A percentile compares a stretch with the other conserved stretches of the same genome.
Conservation (phyloP, 2,329 filamentous ascomycete genomes). For the Penicillium sp. region DNA sequence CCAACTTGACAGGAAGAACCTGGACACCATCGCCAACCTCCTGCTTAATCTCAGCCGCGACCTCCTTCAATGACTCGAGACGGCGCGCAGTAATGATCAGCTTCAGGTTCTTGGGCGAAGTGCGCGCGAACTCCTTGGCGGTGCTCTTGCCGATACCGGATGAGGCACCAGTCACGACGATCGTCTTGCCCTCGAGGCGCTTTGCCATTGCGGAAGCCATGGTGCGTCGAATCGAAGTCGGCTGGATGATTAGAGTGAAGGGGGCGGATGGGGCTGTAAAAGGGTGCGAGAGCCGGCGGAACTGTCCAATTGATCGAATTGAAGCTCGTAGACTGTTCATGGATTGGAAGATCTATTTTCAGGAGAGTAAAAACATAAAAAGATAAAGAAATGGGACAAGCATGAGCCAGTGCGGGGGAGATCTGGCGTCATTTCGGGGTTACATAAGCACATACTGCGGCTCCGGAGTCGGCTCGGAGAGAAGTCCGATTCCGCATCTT, state of each 20-base stretch:
- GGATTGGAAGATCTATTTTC: conserved; percentile 13
- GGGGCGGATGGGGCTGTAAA: conserved; percentile 14
- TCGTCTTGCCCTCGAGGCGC: conserved; percentile 88
- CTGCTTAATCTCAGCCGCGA: conserved; percentile 70
- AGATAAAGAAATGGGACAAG: conserved; percentile 11
- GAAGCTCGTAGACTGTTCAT: conserved; percentile 29
- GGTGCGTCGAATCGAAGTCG: conserved; percentile 38
- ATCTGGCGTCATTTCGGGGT: conserved; percentile 18
- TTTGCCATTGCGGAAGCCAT: conserved; percentile 69
- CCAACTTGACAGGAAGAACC: conserved; percentile 76
- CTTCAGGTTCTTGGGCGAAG: conserved; percentile 72
- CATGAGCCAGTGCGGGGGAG: conserved; percentile 21
- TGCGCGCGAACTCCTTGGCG: conserved; percentile 90
- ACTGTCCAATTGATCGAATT: conserved; percentile 24
- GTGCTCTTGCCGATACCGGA: conserved; percentile 75
- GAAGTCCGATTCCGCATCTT: conserved; percentile 1
- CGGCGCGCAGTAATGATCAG: conserved; percentile 87
- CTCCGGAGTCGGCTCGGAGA: background rate
- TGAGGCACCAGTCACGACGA: conserved; percentile 86
- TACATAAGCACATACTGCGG: conserved; percentile 15
- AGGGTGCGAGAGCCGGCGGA: conserved; percentile 20
- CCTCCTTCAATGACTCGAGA: conserved; percentile 68
- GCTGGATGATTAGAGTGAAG: conserved; percentile 21
- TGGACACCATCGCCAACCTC: conserved; percentile 77
- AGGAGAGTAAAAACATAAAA: conserved; percentile 11